phyloP scores from a whole-genome alignment of 345 rosid species.

The Salix dunnii region DNA sequence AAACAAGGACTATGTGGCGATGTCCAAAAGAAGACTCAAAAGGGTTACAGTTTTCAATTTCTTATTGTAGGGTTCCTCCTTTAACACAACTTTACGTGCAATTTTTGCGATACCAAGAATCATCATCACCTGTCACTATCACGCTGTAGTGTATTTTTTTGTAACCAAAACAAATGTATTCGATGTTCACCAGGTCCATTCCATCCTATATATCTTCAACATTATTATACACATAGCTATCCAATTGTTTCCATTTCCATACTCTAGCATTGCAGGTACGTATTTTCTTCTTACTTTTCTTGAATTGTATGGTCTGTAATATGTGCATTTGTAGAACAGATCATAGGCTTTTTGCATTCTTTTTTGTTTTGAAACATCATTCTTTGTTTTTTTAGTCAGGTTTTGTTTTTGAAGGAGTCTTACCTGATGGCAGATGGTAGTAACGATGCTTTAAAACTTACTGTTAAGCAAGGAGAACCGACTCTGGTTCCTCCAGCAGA shows the following conservation, averaged over 20 bases:
- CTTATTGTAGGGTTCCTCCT: not conserved
- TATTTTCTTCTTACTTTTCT: not conserved
- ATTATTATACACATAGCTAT: not conserved
- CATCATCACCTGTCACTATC: conserved; percentile 28
- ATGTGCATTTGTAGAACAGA: not conserved
- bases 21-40: not conserved
- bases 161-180: conserved; percentile 15
- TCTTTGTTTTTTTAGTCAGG: conserved; percentile 12
- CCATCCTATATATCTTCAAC: conserved; percentile 32
- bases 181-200: not conserved
- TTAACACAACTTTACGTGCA: not conserved
- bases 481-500: conserved; percentile 54
- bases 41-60: not conserved
- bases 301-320: not conserved
- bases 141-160: conserved; percentile 16
- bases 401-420: conserved; percentile 9
- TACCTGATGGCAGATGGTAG: conserved; percentile 36
- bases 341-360: not conserved
- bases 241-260: not conserved
- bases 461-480: conserved; percentile 47
- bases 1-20: not conserved
- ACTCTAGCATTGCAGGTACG: conserved; percentile 2
- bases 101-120: not conserved
- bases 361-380: not conserved
- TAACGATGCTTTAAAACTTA: conserved; percentile 32